These are phyloP conservation scores for Sanghuangporus baumii DNA, from an alignment of 1,284 basidiomycete species.

Conservation along the genomic window DNA sequence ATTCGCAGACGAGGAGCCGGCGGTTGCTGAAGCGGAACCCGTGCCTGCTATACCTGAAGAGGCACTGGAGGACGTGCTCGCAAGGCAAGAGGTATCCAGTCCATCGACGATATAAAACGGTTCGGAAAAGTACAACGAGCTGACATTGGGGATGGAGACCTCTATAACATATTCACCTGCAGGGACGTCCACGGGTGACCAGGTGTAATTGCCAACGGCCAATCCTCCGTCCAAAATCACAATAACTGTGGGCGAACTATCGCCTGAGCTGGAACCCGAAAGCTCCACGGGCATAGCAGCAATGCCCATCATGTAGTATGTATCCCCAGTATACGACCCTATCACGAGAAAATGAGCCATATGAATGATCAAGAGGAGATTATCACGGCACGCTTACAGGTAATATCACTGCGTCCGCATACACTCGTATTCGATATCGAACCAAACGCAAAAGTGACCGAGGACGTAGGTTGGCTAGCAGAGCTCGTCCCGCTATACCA, in stretches of 20 bases:
- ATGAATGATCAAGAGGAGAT: background rate
- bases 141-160: background rate
- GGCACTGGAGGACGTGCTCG: background rate
- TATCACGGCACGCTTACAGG: background rate
- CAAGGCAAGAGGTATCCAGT: constrained; percentile 5
- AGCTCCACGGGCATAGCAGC: background rate
- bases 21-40: background rate
- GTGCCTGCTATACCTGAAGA: background rate
- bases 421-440: constrained; percentile 5
- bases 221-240: background rate
- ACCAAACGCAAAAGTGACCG: background rate
- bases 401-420: constrained; percentile 4
- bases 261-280: background rate
- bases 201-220: background rate
- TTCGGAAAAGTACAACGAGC: background rate
- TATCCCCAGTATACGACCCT: constrained; percentile 3
- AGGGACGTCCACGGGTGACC: constrained; percentile 3
- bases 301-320: background rate
- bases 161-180: constrained; percentile 3
- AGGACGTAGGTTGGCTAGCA: background rate
- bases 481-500: background rate
- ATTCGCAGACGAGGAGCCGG: background rate
- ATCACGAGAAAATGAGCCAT: background rate
- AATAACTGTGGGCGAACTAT: background rate
- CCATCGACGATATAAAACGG: constrained; percentile 8